Conservation (phyloP, 2,329 filamentous ascomycete genomes). For the Sphaerulina musiva region DNA sequence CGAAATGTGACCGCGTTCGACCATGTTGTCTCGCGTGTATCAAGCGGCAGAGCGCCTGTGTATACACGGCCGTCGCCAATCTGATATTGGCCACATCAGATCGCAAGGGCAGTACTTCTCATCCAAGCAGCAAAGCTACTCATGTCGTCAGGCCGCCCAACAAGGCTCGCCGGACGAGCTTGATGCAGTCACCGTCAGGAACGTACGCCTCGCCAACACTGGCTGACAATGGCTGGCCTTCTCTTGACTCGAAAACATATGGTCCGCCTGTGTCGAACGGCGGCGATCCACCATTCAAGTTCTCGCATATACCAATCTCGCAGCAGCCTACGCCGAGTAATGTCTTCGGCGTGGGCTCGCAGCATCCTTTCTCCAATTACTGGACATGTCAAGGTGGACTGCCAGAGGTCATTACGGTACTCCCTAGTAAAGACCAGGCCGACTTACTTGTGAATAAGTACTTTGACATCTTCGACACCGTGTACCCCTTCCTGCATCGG, state of each 20-base stretch:
- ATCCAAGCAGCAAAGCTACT: conserved; percentile 23
- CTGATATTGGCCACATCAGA: conserved; percentile 53
- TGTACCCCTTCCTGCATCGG: conserved; percentile 73
- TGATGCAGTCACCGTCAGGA: conserved; percentile 18
- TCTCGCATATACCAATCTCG: conserved; percentile 68
- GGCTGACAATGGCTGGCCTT: conserved; percentile 28
- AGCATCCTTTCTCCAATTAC: conserved; percentile 76
- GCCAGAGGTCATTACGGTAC: conserved; percentile 65
- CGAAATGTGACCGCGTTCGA: conserved; percentile 71
- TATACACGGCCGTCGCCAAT: conserved; percentile 70
- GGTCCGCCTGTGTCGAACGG: conserved; percentile 16
- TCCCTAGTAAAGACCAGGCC: conserved; percentile 69
- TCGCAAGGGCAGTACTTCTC: conserved; percentile 20
- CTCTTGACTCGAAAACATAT: conserved; percentile 23
- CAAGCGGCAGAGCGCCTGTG: conserved; percentile 68
- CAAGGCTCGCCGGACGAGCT: conserved; percentile 31
- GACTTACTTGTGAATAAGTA: conserved; percentile 58
- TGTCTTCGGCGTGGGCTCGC: conserved; percentile 72
- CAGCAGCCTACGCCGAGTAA: conserved; percentile 60
- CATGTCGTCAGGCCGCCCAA: conserved; percentile 33
- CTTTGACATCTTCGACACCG: conserved; percentile 62
- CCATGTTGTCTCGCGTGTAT: conserved; percentile 56
- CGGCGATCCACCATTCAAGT: conserved; percentile 43
- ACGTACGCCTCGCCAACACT: conserved; percentile 22
- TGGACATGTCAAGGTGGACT: conserved; percentile 75